A percentile compares a stretch with the other conserved stretches of the same genome.
phyloP scores from a whole-genome alignment of 352 stramenopile species.

The Phytophthora colocasiae region DNA sequence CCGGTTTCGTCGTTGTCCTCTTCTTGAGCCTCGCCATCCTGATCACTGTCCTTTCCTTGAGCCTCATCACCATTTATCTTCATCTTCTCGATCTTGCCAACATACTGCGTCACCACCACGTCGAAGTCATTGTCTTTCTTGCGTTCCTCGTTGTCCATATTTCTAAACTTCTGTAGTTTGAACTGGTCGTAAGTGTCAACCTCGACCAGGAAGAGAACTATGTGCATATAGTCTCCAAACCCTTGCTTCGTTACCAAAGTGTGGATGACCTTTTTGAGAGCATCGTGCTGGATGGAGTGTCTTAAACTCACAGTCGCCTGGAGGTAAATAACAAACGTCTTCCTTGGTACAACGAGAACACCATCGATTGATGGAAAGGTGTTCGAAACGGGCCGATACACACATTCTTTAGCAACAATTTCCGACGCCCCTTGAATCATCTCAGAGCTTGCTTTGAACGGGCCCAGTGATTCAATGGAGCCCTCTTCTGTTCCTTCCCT shows the following conservation, averaged over 20 bases:
- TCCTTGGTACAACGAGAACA: conserved; percentile 24
- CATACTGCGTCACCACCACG: conserved; percentile 23
- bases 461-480: neutral
- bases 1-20: no score
- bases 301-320: conserved; percentile 30
- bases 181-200: conserved; percentile 37
- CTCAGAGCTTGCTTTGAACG: conserved; percentile 21
- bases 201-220: conserved; percentile 43
- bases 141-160: conserved; percentile 6
- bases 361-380: conserved; percentile 43
- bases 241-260: neutral
- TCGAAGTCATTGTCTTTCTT: neutral
- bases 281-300: conserved; percentile 38
- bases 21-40: no score
- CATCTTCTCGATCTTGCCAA: conserved; percentile 7
- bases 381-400: conserved; percentile 34
- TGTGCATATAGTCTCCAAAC: conserved; percentile 39
- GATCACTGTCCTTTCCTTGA: no score
- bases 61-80: no score
- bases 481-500: no score
- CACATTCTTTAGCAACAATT: conserved; percentile 30
- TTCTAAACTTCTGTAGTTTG: conserved; percentile 28
- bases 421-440: conserved; percentile 35
- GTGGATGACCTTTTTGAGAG: conserved; percentile 26
- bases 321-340: conserved; percentile 28